Conservation (phyloP, 1,284 basidiomycete species). For the Laetiporus sulphureus region DNA sequence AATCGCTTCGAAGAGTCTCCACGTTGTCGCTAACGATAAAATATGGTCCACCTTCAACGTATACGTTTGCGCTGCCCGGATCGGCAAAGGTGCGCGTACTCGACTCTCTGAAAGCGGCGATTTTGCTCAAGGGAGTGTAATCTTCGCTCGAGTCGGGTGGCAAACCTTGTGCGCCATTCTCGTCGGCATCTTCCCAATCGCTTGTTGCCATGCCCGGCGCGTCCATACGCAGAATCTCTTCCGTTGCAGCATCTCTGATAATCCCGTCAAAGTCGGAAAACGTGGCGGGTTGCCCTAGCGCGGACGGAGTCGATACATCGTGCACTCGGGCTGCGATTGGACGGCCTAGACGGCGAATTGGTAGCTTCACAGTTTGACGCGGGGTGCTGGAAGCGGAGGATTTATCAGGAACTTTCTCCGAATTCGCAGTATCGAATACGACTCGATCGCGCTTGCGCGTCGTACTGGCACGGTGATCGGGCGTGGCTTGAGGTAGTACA, state of each 20-base stretch:
- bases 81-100: background rate
- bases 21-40: background rate
- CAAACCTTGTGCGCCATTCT: conserved; percentile 7
- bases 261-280: background rate
- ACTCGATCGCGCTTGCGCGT: no score
- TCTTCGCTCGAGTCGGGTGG: conserved; percentile 15
- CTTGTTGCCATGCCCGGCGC: no score
- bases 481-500: no score
- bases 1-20: no score
- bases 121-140: conserved; percentile 8
- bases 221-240: conserved; percentile 8
- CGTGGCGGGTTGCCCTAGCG: background rate
- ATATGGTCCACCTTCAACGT: background rate
- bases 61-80: background rate
- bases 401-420: no score
- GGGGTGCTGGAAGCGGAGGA: no score
- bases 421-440: no score
- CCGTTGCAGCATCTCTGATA: conserved; percentile 2
- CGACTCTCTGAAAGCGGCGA: background rate
- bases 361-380: no score
- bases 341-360: no score
- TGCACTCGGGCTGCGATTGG: background rate
- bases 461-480: no score
- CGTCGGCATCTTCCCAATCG: no score
- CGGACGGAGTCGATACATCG: background rate